Evolutionary conservation across 768 basidiomycete genomes (phyloP).

Genomic region (Flagelloscypha sp.): DNA sequence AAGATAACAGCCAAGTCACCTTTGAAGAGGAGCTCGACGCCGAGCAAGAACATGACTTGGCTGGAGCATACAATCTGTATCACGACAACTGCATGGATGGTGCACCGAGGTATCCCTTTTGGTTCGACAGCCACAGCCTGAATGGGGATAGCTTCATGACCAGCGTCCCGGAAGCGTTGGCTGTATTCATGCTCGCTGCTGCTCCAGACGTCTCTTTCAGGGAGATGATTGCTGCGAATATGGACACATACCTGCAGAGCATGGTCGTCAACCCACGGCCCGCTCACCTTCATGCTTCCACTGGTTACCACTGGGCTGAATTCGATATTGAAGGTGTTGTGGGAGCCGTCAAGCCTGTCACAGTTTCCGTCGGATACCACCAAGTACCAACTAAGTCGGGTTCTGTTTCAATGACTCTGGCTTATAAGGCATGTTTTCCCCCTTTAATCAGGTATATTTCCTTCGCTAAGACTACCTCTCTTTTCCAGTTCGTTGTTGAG

Average conservation of each 20-base stretch:
- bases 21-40: no score
- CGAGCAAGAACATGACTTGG: no score
- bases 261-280: constrained; percentile 31
- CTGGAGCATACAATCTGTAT: no score
- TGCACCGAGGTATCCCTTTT: no score
- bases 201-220: constrained; percentile 44
- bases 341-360: constrained; percentile 72
- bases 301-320: constrained; percentile 28
- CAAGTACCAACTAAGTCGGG: constrained; percentile 65
- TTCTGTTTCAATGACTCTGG: constrained; percentile 57
- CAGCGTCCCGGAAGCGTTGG: no score
- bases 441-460: constrained; percentile 15
- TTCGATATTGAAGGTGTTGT: constrained; percentile 55
- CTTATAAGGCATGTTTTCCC: constrained; percentile 65
- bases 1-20: no score
- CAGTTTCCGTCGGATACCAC: constrained; percentile 70
- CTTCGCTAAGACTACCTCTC: background rate
- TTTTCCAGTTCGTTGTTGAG: constrained; percentile 72
- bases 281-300: constrained; percentile 41
- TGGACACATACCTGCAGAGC: constrained; percentile 39
- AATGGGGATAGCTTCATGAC: no score
- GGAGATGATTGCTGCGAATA: constrained; percentile 40
- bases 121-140: no score
- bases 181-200: constrained; percentile 75
- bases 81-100: no score